Conservation (phyloP, 768 basidiomycete genomes). For the Aureoboletus auriporus region DNA sequence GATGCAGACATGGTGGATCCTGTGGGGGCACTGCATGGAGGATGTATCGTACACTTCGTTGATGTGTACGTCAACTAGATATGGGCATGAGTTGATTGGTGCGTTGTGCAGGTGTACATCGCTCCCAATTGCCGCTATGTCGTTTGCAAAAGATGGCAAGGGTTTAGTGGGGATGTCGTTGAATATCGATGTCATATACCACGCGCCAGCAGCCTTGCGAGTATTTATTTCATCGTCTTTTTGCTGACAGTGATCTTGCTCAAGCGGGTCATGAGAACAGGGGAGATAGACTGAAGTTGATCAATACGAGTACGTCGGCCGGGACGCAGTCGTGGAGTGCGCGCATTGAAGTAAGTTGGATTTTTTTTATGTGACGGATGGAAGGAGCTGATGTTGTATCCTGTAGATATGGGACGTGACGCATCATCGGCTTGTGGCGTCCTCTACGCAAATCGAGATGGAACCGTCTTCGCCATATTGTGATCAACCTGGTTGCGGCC, state of each 20-base stretch:
- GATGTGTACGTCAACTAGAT: conserved; percentile 37
- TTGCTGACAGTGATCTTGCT: not conserved
- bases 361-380: not conserved
- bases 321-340: conserved; percentile 29
- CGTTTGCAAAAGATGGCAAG: conserved; percentile 28
- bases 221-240: conserved; percentile 9
- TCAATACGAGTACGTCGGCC: conserved; percentile 35
- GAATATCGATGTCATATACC: conserved; percentile 43
- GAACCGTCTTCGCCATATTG: conserved; percentile 13
- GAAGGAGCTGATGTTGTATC: not conserved
- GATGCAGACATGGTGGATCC: conserved; percentile 42
- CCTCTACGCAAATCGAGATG: conserved; percentile 42
- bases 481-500: not conserved
- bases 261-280: conserved; percentile 22
- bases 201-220: conserved; percentile 38
- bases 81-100: not conserved
- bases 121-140: conserved; percentile 34
- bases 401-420: conserved; percentile 39
- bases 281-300: conserved; percentile 40
- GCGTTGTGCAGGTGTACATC: conserved; percentile 38
- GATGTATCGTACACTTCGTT: conserved; percentile 41
- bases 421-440: conserved; percentile 38
- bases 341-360: conserved; percentile 38
- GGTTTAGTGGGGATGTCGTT: conserved; percentile 39
- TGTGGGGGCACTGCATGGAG: conserved; percentile 36